phyloP scores from a whole-genome alignment of 2,329 filamentous ascomycete genomes.

The Pseudogymnoascus sp. region DNA sequence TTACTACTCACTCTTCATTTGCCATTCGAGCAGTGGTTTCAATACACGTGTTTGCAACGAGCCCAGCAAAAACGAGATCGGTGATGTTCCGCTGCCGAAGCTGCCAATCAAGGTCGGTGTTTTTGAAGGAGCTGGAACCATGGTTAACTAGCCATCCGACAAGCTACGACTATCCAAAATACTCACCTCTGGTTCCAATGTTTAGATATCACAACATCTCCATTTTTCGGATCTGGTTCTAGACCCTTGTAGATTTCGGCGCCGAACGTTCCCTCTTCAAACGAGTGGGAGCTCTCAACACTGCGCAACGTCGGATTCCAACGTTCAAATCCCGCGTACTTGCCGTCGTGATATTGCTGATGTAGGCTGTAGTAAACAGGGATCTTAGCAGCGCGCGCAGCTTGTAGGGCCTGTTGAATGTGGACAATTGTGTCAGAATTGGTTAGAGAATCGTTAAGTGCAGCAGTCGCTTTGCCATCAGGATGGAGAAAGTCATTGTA shows the following conservation, averaged over 20 bases:
- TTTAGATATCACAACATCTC: conserved; percentile 28
- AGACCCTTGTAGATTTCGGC: conserved; percentile 26
- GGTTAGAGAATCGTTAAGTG: conserved; percentile 24
- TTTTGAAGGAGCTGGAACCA: conserved; percentile 25
- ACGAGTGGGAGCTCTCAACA: conserved; percentile 19
- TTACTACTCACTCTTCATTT: conserved; percentile 25
- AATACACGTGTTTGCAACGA: conserved; percentile 30
- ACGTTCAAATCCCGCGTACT: conserved; percentile 27
- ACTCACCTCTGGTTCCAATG: conserved; percentile 29
- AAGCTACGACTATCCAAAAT: neutral
- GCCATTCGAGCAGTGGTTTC: conserved; percentile 32
- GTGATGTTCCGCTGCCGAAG: conserved; percentile 29
- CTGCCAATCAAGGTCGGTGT: conserved; percentile 32
- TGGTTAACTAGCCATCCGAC: neutral
- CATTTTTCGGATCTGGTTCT: conserved; percentile 24
- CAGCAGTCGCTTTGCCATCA: conserved; percentile 20
- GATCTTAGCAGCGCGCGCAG: conserved; percentile 23
- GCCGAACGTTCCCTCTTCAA: conserved; percentile 28
- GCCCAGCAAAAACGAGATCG: conserved; percentile 27
- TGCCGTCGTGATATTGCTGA: conserved; percentile 23
- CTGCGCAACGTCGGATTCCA: conserved; percentile 18
- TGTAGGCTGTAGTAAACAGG: conserved; percentile 33
- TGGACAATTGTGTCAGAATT: conserved; percentile 25
- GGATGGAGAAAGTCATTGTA: conserved; percentile 27
- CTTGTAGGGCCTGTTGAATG: conserved; percentile 22